These are phyloP conservation scores for Yamadazyma jaroonii DNA, from an alignment of 1,139 yeast genomes.

Conservation along the genomic window DNA sequence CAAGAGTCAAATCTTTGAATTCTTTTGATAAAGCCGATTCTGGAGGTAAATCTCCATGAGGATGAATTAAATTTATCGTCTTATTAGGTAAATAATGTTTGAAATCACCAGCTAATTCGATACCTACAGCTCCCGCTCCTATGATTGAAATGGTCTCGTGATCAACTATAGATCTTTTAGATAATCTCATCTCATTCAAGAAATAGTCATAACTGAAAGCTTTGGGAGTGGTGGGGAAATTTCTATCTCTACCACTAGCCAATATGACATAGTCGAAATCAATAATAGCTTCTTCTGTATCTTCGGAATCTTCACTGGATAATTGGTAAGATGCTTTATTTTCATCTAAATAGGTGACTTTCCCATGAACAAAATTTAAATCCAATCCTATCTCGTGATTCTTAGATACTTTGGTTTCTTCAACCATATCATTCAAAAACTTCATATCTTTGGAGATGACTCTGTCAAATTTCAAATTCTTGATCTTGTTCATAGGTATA, in stretches of 20 bases:
- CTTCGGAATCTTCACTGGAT: constrained; percentile 8
- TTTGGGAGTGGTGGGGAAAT: constrained; percentile 54
- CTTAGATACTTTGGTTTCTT: constrained; percentile 13
- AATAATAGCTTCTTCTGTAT: constrained; percentile 18
- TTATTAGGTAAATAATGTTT: constrained; percentile 34
- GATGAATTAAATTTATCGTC: constrained; percentile 38
- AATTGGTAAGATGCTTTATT: constrained; percentile 23
- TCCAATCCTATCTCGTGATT: constrained; percentile 14
- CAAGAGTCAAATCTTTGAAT: constrained; percentile 25
- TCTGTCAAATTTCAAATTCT: constrained; percentile 29
- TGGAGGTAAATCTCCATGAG: constrained; percentile 38
- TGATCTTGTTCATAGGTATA: constrained; percentile 28
- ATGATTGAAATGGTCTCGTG: constrained; percentile 31
- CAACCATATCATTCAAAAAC: constrained; percentile 1
- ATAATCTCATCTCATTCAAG: constrained; percentile 33
- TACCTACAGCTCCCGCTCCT: constrained; percentile 54
- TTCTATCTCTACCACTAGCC: constrained; percentile 51
- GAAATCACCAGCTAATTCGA: constrained; percentile 48
- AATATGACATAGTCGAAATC: constrained; percentile 48
- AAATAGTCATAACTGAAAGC: constrained; percentile 28
- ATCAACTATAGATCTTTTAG: constrained; percentile 19
- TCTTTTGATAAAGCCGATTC: constrained; percentile 29
- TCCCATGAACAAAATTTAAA: constrained; percentile 40
- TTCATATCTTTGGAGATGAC: constrained; percentile 22
- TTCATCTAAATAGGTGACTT: constrained; percentile 28